These are phyloP conservation scores for Ceratocystiopsis minuta DNA, from an alignment of 2,329 filamentous ascomycete genomes.

Conservation along the genomic window DNA sequence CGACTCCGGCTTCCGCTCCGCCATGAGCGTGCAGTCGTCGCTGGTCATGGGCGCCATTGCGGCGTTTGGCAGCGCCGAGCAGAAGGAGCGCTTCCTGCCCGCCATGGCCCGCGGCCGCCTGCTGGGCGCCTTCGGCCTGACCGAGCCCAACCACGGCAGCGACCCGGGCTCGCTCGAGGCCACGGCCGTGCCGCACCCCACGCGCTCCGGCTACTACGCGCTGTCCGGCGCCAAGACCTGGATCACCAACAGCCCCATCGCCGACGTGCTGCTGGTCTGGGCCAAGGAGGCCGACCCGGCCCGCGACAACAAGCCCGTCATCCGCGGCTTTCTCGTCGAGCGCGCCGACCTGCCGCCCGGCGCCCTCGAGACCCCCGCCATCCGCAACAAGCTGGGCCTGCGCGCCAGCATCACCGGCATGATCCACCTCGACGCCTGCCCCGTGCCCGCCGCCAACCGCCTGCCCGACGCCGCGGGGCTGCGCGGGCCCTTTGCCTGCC, in stretches of 20 bases:
- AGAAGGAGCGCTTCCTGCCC: constrained; percentile 64
- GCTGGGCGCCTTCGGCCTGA: constrained; percentile 67
- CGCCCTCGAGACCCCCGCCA: constrained; percentile 74
- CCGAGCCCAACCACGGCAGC: constrained; percentile 75
- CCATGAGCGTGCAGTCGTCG: constrained; percentile 77
- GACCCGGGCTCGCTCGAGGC: constrained; percentile 79
- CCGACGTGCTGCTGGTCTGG: constrained; percentile 72
- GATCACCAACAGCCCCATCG: constrained; percentile 82
- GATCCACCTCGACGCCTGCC: constrained; percentile 87
- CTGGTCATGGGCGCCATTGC: constrained; percentile 74
- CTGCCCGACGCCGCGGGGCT: constrained; percentile 80
- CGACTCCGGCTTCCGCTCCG: constrained; percentile 71
- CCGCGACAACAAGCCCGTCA: constrained; percentile 44
- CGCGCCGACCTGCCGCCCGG: constrained; percentile 69
- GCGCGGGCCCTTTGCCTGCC: constrained; percentile 74
- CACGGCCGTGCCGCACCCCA: constrained; percentile 56
- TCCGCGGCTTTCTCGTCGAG: constrained; percentile 82
- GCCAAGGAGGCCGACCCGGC: constrained; percentile 69
- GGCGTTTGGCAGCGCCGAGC: constrained; percentile 62
- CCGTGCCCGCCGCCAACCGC: constrained; percentile 83
- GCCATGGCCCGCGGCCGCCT: constrained; percentile 59
- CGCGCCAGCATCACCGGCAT: constrained; percentile 90
- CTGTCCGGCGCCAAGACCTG: constrained; percentile 70
- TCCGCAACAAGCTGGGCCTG: constrained; percentile 91
- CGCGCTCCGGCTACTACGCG: constrained; percentile 57